Conservation (phyloP, 2,329 filamentous ascomycete species). For the Laburnicola sp. region DNA sequence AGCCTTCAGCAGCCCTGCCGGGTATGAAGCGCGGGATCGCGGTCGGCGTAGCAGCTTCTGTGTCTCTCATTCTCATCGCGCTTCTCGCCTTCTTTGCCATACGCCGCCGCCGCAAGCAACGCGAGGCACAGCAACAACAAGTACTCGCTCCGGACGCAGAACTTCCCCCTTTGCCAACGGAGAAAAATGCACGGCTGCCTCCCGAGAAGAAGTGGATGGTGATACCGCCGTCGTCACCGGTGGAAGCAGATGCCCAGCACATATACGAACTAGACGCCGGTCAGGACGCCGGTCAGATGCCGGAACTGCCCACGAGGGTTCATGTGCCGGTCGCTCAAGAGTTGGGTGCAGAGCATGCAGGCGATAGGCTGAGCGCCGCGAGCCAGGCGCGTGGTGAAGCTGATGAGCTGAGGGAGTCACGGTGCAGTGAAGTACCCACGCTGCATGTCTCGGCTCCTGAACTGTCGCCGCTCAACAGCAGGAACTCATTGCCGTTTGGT, state of each 20-base stretch:
- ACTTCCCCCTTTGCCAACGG: constrained; percentile 14
- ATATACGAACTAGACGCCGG: constrained; percentile 30
- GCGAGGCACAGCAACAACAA: constrained; percentile 10
- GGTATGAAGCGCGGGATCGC: constrained; percentile 37
- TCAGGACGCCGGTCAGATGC: constrained; percentile 20
- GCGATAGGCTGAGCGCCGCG: neutral
- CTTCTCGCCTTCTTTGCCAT: constrained; percentile 27
- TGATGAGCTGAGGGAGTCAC: neutral
- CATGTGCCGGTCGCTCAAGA: constrained; percentile 16
- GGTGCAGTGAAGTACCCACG: constrained; percentile 1
- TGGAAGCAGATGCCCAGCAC: constrained; percentile 25
- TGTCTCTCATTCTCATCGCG: constrained; percentile 26
- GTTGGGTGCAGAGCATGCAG: constrained; percentile 13
- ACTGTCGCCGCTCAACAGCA: neutral
- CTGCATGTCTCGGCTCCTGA: constrained; percentile 8
- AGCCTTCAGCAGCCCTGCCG: constrained; percentile 19
- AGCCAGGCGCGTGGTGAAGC: neutral
- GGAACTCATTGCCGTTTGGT: constrained; percentile 3
- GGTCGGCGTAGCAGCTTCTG: constrained; percentile 31
- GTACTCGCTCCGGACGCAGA: constrained; percentile 6
- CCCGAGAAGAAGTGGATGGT: constrained; percentile 4
- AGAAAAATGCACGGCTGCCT: constrained; percentile 15
- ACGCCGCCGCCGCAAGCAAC: constrained; percentile 23
- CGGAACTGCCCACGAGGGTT: constrained; percentile 24
- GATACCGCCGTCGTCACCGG: constrained; percentile 11